A percentile compares a stretch with the other conserved stretches of the same genome.
Evolutionary conservation across 805 yeast genomes (phyloP).

Genomic region (Komagataella kurtzmanii): DNA sequence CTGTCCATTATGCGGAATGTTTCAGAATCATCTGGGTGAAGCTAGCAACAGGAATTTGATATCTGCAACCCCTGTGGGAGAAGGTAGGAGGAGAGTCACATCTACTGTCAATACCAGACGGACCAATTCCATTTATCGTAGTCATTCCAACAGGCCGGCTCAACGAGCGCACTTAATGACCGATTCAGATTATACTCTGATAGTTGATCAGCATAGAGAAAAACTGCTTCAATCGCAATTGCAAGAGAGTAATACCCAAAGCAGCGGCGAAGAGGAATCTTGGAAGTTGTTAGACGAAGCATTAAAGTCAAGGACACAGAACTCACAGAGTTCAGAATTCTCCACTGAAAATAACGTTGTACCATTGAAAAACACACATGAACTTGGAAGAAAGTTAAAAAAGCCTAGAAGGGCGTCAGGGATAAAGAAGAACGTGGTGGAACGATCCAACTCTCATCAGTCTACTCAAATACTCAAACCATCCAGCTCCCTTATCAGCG

Average conservation of each 20-base stretch:
- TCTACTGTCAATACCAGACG: background rate
- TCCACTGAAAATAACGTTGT: background rate
- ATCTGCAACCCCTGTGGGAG: background rate
- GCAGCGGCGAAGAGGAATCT: constrained; percentile 12
- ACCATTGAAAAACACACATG: background rate
- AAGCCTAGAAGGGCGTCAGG: constrained; percentile 5
- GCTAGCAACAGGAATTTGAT: background rate
- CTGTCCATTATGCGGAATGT: background rate
- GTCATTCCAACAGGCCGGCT: background rate
- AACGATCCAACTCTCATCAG: constrained; percentile 2
- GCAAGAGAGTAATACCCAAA: background rate
- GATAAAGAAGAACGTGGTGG: constrained; percentile 1
- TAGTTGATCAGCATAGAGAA: constrained; percentile 10
- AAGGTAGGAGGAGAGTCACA: background rate
- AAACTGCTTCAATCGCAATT: constrained; percentile 5
- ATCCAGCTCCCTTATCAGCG: background rate
- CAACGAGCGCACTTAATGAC: background rate
- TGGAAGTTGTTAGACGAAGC: constrained; percentile 15
- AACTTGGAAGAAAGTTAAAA: constrained; percentile 1
- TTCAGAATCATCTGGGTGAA: background rate
- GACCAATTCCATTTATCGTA: background rate
- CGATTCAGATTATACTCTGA: constrained; percentile 8
- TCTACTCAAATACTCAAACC: background rate
- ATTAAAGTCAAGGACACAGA: constrained; percentile 5
- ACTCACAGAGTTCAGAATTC: background rate